Evolutionary conservation across 2,329 filamentous ascomycete genomes (phyloP).

Genomic region (Tolypocladium tundrense): DNA sequence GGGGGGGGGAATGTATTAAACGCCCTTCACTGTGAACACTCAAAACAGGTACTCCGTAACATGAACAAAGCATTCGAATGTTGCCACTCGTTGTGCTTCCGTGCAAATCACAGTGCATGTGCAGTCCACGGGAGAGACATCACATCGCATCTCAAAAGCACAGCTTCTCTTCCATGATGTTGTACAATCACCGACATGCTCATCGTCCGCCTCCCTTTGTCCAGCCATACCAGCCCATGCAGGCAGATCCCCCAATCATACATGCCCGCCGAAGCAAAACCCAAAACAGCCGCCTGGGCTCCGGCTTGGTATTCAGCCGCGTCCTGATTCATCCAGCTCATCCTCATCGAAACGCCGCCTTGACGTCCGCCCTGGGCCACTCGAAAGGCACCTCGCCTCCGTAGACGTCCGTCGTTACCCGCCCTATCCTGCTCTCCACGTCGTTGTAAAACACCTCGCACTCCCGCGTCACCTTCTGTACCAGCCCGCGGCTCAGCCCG

Average conservation of each 20-base stretch:
- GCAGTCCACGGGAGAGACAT: neutral
- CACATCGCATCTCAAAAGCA: neutral
- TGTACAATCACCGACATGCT: neutral
- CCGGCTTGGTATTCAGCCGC: neutral
- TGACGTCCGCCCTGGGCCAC: conserved; percentile 55
- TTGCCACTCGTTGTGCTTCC: too few relatives aligned
- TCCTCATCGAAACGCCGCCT: conserved; percentile 39
- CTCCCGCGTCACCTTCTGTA: conserved; percentile 46
- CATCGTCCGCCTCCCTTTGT: neutral
- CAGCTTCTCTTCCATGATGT: neutral
- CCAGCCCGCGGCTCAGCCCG: conserved; percentile 48
- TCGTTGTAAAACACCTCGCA: conserved; percentile 54
- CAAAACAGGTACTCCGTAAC: too few relatives aligned
- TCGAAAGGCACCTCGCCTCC: conserved; percentile 55
- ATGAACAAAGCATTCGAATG: too few relatives aligned
- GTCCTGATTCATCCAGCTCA: neutral
- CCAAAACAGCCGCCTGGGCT: neutral
- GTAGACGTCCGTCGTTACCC: conserved; percentile 52
- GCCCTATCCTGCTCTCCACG: conserved; percentile 50
- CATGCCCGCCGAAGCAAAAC: neutral
- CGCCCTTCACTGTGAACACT: too few relatives aligned
- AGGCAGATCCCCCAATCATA: neutral
- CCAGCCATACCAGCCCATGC: neutral
- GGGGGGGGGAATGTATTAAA: too few relatives aligned
- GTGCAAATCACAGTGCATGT: neutral